A percentile compares a stretch with the other conserved stretches of the same genome.
Conservation (phyloP, 1,284 basidiomycete species). For the Limonomyces culmigenus region DNA sequence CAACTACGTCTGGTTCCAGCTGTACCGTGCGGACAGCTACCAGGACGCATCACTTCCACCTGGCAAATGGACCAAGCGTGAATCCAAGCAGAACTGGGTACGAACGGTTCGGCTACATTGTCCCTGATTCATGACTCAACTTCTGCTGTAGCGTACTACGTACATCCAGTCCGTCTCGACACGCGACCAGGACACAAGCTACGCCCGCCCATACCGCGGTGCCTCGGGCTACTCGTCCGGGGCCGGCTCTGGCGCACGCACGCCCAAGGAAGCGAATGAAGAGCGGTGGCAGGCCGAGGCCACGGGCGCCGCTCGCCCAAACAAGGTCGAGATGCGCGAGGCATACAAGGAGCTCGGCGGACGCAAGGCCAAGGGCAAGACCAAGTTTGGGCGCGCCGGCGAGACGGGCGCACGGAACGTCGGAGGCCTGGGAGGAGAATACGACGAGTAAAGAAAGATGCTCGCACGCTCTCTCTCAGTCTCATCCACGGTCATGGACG, state of each 20-base stretch:
- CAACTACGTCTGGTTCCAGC: slow-evolving; percentile 90
- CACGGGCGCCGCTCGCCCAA: slow-evolving; percentile 39
- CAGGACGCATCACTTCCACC: slow-evolving; percentile 58
- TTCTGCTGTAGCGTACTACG: slow-evolving; percentile 29
- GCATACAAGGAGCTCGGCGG: slow-evolving; percentile 83
- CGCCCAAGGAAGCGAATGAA: slow-evolving; percentile 60
- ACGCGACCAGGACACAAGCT: slow-evolving; percentile 24
- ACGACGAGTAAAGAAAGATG: too few relatives aligned
- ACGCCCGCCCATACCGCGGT: slow-evolving; percentile 21
- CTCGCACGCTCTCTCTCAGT: too few relatives aligned
- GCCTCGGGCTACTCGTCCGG: slow-evolving; percentile 30
- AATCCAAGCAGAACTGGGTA: slow-evolving; percentile 77
- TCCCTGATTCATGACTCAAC: slow-evolving; percentile 1
- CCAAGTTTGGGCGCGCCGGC: too few relatives aligned
- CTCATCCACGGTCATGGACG: too few relatives aligned
- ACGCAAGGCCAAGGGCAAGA: slow-evolving; percentile 49
- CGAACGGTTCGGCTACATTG: slow-evolving; percentile 8
- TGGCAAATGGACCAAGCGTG: slow-evolving; percentile 74
- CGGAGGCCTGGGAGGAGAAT: slow-evolving; percentile 10
- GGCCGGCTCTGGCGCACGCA: slow-evolving; percentile 53
- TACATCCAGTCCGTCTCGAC: slow-evolving; percentile 31
- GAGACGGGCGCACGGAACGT: slow-evolving; percentile 7
- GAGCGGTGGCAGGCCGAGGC: slow-evolving; percentile 54
- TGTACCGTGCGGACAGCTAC: slow-evolving; percentile 67
- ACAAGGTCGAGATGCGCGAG: slow-evolving; percentile 71